Conservation (phyloP, 495 filamentous ascomycete species). For the Penicillium tannophilum region DNA sequence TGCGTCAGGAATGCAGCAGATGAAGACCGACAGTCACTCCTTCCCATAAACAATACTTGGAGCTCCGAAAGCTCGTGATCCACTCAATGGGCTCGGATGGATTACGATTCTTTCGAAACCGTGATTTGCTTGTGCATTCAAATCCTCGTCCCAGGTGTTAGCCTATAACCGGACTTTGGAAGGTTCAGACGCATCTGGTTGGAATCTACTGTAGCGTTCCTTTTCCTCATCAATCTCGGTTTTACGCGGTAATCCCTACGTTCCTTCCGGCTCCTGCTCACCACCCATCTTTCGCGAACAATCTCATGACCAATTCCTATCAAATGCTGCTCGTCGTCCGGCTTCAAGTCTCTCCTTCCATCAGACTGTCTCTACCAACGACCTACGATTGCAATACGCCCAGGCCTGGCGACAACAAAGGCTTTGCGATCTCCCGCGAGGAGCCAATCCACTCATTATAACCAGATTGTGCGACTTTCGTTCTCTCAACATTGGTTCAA, state of each 20-base stretch:
- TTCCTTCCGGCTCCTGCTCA: neutral
- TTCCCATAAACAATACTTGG: slow-evolving; percentile 1
- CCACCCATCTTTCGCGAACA: neutral
- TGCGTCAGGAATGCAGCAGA: slow-evolving; percentile 1
- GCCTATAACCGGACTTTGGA: neutral
- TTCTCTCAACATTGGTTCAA: neutral
- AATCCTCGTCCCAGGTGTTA: neutral
- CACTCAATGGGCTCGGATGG: neutral
- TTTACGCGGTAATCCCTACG: neutral
- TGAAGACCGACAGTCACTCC: neutral
- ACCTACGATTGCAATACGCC: neutral
- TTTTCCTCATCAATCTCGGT: neutral
- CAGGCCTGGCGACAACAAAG: neutral
- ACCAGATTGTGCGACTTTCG: neutral
- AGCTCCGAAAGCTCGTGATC: neutral
- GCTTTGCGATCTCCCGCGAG: neutral
- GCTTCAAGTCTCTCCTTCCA: neutral
- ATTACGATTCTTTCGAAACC: neutral
- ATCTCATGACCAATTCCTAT: neutral
- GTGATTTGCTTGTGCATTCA: neutral
- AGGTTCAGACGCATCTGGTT: neutral
- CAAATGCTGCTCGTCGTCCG: neutral
- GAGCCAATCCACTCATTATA: neutral
- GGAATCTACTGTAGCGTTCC: neutral
- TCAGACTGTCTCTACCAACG: neutral